Evolutionary conservation across 805 yeast genomes (phyloP), one percentile per base, ranked within the genome.

Genomic region (Candida piceae): DNA sequence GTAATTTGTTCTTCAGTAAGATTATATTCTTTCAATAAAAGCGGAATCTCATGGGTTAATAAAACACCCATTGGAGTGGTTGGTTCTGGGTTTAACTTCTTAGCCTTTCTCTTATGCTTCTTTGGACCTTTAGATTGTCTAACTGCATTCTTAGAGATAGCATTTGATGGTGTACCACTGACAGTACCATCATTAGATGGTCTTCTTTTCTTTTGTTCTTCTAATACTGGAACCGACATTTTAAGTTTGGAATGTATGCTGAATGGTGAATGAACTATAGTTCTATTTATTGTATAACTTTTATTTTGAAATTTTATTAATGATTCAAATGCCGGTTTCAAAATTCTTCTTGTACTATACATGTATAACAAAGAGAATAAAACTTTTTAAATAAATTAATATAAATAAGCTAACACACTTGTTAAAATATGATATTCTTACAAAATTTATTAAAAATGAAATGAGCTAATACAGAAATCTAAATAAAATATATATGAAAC

Each of bases 11-110:
- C 73, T 28, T 59, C 58, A 0, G 64, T 57, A 26, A 82, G 57
- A 6, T 58, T 54, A 34, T 70, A 51, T 20, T 66, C 63, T 26
- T 54, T 44, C 18, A 81, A 55, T 9, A 88, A 50, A 33, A 74
- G 78, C 23, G 74, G 69, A 40, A 89, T 84, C 57, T 89, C 96
- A 43, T 67, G 67, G 44, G 78, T 74, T 23, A 57, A 34, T 29
- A 90, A 67, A 6, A 86, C 84, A 7, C 97, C 97, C 26, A 78
- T 62, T 7, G 95, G 86, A 1, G 93, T 74, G 0, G 94, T 84
- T 22, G 82, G 72, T 42, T 88, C 97, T 7, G 70, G 73, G 48
- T 80, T 80, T 22, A 72, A 64, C 55, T 74, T 77, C 51, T 79
- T 82, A 51, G 75, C 76, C 53, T 76, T 73, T 38, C 69, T 66